Evolutionary conservation across 2,329 filamentous ascomycete species (phyloP).

Genomic region (Rhynchosporium graminicola): DNA sequence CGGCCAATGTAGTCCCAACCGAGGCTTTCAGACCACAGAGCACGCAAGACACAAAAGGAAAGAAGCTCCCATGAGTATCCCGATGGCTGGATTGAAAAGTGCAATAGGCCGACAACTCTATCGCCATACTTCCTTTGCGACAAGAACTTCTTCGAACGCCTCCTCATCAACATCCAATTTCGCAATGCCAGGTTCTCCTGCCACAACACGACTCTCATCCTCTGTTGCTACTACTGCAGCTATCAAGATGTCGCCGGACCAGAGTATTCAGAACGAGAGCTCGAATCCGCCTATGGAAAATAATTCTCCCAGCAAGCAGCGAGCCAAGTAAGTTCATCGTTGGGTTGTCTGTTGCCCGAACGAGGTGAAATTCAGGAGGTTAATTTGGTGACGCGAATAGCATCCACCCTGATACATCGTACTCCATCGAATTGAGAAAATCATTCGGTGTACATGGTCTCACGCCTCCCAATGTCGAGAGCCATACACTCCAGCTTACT

Average conservation of each 20-base stretch:
- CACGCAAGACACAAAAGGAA: neutral
- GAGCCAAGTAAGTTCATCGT: slow-evolving; percentile 17
- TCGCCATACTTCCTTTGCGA: neutral
- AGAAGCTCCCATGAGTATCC: neutral
- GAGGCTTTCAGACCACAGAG: neutral
- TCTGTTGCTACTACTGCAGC: slow-evolving; percentile 12
- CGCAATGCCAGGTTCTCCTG: neutral
- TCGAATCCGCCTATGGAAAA: neutral
- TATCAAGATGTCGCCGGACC: slow-evolving; percentile 23
- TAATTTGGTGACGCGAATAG: neutral
- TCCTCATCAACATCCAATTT: neutral
- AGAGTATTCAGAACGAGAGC: neutral
- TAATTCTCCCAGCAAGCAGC: neutral
- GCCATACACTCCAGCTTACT: slow-evolving; percentile 33
- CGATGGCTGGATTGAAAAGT: slow-evolving; percentile 5
- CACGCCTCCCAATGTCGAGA: slow-evolving; percentile 37
- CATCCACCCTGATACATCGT: slow-evolving; percentile 35
- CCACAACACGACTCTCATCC: slow-evolving; percentile 10
- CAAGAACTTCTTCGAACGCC: neutral
- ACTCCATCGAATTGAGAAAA: slow-evolving; percentile 32
- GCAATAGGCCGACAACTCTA: neutral
- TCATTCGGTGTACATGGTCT: slow-evolving; percentile 35
- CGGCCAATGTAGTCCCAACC: neutral
- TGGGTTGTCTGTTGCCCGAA: neutral
- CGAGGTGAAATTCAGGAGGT: neutral